Percentiles rank a stretch among this genome's conserved stretches.
These are phyloP conservation scores for Saccharomycopsis schoenii DNA, from an alignment of 805 yeast species.

Conservation along the genomic window DNA sequence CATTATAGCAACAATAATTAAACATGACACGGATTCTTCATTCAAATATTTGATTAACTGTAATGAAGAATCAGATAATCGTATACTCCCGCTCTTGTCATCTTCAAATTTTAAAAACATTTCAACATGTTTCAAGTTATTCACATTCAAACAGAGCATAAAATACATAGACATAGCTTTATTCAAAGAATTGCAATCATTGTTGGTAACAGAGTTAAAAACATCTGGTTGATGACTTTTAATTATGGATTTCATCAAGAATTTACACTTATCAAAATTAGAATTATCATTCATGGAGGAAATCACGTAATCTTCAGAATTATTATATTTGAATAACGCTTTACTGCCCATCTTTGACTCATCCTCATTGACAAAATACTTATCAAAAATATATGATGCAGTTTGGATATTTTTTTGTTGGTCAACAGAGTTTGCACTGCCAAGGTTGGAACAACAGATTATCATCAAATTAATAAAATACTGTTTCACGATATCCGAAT, in stretches of 20 bases:
- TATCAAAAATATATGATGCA: slow-evolving; percentile 1
- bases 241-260: slow-evolving; percentile 2
- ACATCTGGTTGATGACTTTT: not conserved
- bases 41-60: slow-evolving; percentile 6
- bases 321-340: not conserved
- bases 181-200: not conserved
- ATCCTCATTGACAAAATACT: not conserved
- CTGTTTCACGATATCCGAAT: not conserved
- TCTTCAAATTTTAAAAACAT: slow-evolving; percentile 4
- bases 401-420: slow-evolving; percentile 1
- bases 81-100: not conserved
- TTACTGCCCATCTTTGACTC: not conserved
- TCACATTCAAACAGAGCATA: not conserved
- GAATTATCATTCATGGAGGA: not conserved
- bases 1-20: slow-evolving; percentile 1
- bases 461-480: slow-evolving; percentile 10
- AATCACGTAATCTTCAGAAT: not conserved
- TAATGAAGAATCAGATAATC: not conserved
- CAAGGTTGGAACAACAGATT: slow-evolving; percentile 2
- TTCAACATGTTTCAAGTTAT: slow-evolving; percentile 2
- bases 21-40: not conserved
- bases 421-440: not conserved
- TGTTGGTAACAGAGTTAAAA: not conserved
- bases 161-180: slow-evolving; percentile 1
- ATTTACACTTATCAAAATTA: not conserved